Conservation (phyloP, 192 early-diverging fungal genomes). For the Entrophospora sp. region DNA sequence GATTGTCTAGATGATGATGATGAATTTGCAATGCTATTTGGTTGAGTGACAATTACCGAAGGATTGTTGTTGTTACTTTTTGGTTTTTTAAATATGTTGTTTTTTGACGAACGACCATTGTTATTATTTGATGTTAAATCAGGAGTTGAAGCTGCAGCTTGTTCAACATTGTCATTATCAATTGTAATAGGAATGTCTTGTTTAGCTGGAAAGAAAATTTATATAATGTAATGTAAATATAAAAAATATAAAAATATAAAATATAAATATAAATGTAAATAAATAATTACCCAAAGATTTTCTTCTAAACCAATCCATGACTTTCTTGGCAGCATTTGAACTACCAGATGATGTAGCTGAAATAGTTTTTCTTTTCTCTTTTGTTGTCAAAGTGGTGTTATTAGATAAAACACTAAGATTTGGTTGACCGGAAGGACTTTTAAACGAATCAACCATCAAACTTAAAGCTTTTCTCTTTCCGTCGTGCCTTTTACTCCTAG, state of each 20-base stretch:
- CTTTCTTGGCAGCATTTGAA: slow-evolving; percentile 48
- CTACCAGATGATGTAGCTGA: slow-evolving; percentile 9
- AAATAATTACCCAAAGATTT: slow-evolving; percentile 38
- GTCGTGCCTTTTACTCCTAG: not conserved
- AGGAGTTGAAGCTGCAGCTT: not conserved
- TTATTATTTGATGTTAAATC: not conserved
- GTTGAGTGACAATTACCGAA: not conserved
- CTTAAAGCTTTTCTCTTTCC: slow-evolving; percentile 17
- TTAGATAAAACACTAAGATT: not conserved
- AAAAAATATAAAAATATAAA: not conserved
- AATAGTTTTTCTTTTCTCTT: slow-evolving; percentile 14
- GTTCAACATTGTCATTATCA: not conserved
- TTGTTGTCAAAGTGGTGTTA: not conserved
- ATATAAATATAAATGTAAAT: not conserved
- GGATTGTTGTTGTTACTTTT: slow-evolving; percentile 4
- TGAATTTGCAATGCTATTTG: slow-evolving; percentile 4
- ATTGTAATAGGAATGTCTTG: not conserved
- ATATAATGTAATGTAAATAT: too few species aligned
- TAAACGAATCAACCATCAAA: slow-evolving; percentile 19
- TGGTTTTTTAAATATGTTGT: not conserved
- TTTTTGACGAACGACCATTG: not conserved
- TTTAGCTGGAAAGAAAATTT: slow-evolving; percentile 16
- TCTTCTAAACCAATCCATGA: slow-evolving; percentile 72
- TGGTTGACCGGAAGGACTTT: not conserved
- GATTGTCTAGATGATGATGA: slow-evolving; percentile 21